phyloP scores from a whole-genome alignment of 495 filamentous ascomycete genomes.

The Neurospora pannonica region DNA sequence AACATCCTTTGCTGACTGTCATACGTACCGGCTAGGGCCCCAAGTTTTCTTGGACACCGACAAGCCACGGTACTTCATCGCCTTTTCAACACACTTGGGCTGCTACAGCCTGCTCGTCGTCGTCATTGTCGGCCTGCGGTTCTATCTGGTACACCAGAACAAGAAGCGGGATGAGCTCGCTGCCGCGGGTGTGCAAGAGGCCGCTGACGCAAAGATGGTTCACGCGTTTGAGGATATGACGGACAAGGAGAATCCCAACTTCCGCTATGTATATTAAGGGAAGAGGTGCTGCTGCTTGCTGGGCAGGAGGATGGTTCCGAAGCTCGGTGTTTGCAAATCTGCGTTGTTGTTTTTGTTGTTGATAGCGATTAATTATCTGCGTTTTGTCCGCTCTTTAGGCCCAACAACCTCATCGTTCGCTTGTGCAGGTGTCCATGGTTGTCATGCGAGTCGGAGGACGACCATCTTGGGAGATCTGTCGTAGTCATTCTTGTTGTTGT shows the following conservation, averaged over 20 bases:
- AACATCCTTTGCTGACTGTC: background rate
- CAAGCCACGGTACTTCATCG: conserved; percentile 42
- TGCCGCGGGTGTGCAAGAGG: conserved; percentile 29
- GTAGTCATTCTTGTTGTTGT: background rate
- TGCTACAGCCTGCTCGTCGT: conserved; percentile 42
- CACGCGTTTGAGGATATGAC: conserved; percentile 52
- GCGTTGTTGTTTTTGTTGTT: background rate
- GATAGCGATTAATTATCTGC: background rate
- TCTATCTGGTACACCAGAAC: conserved; percentile 38
- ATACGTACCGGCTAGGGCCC: conserved; percentile 20
- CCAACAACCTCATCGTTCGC: background rate
- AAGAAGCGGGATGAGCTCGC: conserved; percentile 37
- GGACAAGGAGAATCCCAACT: conserved; percentile 47
- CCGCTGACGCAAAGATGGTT: conserved; percentile 29
- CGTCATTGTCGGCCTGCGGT: conserved; percentile 36
- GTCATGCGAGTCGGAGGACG: background rate
- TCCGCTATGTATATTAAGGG: conserved; percentile 35
- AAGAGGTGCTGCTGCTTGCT: background rate
- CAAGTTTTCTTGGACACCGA: conserved; percentile 45
- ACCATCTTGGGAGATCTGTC: background rate
- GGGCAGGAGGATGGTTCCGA: background rate
- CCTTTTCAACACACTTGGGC: conserved; percentile 45
- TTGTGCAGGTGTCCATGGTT: background rate
- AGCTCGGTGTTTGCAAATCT: background rate
- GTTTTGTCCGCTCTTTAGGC: background rate